These are phyloP conservation scores for Phytophthora fragariae DNA, from an alignment of 352 stramenopile species.

Conservation along the genomic window DNA sequence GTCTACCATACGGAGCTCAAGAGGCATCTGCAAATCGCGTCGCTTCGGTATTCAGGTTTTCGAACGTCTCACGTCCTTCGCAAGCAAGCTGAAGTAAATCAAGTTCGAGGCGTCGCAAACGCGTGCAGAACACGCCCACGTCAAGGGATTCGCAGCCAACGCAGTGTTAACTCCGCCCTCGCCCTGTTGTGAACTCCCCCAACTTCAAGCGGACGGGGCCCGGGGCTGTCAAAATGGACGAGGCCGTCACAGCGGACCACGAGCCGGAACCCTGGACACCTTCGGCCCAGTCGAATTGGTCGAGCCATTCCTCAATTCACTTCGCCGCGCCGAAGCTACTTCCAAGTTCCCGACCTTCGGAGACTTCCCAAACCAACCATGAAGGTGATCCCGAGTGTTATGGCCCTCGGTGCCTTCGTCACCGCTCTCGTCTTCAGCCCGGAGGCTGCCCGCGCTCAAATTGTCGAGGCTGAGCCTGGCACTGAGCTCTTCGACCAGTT, in stretches of 20 bases:
- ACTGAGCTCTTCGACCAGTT: slow-evolving; percentile 57
- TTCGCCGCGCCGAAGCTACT: slow-evolving; percentile 26
- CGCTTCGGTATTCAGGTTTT: slow-evolving; percentile 16
- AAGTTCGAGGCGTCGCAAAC: slow-evolving; percentile 31
- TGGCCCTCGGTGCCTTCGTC: slow-evolving; percentile 25
- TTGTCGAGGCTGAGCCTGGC: slow-evolving; percentile 13
- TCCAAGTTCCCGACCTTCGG: slow-evolving; percentile 10
- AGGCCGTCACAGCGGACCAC: neutral
- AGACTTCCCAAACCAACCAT: slow-evolving; percentile 5
- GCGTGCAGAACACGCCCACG: slow-evolving; percentile 8
- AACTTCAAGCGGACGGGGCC: slow-evolving; percentile 16
- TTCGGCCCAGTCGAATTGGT: no score
- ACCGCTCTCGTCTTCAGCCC: slow-evolving; percentile 24
- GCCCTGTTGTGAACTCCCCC: neutral
- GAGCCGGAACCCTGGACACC: neutral
- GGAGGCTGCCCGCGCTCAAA: slow-evolving; percentile 14
- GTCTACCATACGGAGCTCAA: neutral
- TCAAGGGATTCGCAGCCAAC: slow-evolving; percentile 7
- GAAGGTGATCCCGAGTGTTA: slow-evolving; percentile 20
- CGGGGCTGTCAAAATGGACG: neutral
- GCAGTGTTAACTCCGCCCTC: slow-evolving; percentile 15
- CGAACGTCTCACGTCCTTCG: slow-evolving; percentile 6
- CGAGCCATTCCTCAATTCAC: slow-evolving; percentile 21
- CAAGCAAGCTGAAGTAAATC: slow-evolving; percentile 29
- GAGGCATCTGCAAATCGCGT: neutral